A percentile compares a stretch with the other conserved stretches of the same genome.
phyloP scores from a whole-genome alignment of 2,329 filamentous ascomycete species.

The Colletotrichum sp. region DNA sequence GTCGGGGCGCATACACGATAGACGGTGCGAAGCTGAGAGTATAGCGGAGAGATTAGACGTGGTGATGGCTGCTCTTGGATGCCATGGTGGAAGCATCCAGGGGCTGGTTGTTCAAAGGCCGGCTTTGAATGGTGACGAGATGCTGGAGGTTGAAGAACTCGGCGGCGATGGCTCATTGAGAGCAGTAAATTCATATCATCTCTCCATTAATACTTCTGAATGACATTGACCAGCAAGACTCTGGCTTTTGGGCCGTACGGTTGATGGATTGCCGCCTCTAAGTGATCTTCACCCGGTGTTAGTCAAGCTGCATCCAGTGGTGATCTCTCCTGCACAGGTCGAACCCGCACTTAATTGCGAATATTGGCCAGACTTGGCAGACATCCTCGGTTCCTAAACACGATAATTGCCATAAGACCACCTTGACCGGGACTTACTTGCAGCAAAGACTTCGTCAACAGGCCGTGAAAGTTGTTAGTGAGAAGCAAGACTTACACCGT shows the following conservation, averaged over 20 bases:
- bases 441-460: not conserved
- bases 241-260: too few species aligned
- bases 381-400: not conserved
- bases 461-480: not conserved
- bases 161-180: not conserved
- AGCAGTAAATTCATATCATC: not conserved
- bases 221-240: too few species aligned
- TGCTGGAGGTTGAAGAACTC: not conserved
- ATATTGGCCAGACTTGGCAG: not conserved
- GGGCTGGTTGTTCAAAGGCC: not conserved
- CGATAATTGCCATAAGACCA: not conserved
- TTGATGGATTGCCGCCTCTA: not conserved
- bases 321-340: not conserved
- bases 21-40: not conserved
- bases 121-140: not conserved
- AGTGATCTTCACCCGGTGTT: not conserved
- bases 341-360: not conserved
- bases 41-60: not conserved
- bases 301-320: not conserved
- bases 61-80: not conserved
- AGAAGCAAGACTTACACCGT: not conserved
- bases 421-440: not conserved
- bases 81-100: not conserved
- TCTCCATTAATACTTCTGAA: not conserved
- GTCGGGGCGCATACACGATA: slow-evolving; percentile 22